Base-by-base conservation (phyloP, 2,329 filamentous ascomycete species). In the Colletotrichum viniferum region DNA sequence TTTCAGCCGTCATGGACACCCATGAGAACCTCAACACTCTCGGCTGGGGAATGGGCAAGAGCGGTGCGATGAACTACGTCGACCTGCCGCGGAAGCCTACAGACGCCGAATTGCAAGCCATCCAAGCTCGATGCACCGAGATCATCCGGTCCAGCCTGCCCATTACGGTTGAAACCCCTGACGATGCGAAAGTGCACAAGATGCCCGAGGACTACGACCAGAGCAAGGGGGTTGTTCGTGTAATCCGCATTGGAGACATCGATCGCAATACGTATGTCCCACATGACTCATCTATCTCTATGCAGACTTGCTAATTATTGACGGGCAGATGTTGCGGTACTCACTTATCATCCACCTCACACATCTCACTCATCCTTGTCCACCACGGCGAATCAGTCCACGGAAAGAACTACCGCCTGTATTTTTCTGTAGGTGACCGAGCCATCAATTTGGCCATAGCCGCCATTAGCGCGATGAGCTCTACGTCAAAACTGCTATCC, bases 201-300 rank as follows among this genome's bases (percentile, higher is more conserved):
- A 69, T 82, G 3, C 81, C 81, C 1, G 78, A 76, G 0, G 82
- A 83, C n/a, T 82, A 83, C 18, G 80, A 83, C 24, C 81, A 82
- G 55, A 76, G 72, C 2, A 78, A 80, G 24, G 81, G 81, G 0
- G 79, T 83, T 3, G 75, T 83, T 2, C 80, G 81, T 0, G 80
- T 83, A 0, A 81, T 83, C 0, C 76, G 76, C 4, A 83, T 83
- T 3, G 81, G 81, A 2, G 78, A 81, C 2, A 61, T 83, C 18
- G 81, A 83, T n/a, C 70, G 78, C 4, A 83, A 83, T 26, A 80
- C 81, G 81, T 80, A 26, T 6, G 80, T 78, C 18, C 5, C 2
- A 26, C 5, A 6, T 5, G 16, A 61, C 26, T 21, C 7, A 4
- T 36, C 1, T 14, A 7, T 14, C 6, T 1, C 13, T 34, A 14